Evolutionary conservation across 768 basidiomycete genomes (phyloP), one percentile per base, ranked within the genome.

Genomic region (Suillus discolor): DNA sequence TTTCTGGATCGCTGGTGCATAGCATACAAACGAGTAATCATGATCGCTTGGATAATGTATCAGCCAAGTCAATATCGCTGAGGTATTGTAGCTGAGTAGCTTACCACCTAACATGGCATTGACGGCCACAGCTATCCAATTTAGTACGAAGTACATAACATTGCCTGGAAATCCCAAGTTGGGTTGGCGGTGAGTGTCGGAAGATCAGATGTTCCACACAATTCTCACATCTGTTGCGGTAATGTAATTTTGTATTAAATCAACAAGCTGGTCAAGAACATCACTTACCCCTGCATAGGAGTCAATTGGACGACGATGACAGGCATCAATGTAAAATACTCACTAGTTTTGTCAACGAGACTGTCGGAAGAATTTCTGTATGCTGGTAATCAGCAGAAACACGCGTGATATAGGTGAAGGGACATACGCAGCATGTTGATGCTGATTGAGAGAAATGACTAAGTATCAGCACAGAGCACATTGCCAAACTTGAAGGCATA

Each of bases 341-440:
- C 49, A 51, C 49, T 51, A 23, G 13, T 25, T 7, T 6, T 51
- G 23, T 25, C 12, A 51, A 15, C 6, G 49, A 25, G 49, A 51
- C 13, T 25, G 23, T 51, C 49, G 49, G 49, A 51, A 51, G 23
- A 25, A 6, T 0, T 25, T 51, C 49, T 51, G 49, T 25, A 51
- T 51, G 23, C 23, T 25, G 13, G 15, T 23, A 23, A 15, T 51
- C 23, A 51, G 23, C 13, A 51, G 23, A 23, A 51, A 23, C 6
- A 25, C 23, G 13, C 47, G 11, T 1, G 11, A 6, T 51, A 6
- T 25, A 7, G 6, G 49, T 15, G 3, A 51, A 7, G 49, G 18
- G 23, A 51, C 49, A 51, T 51, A 51, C 49, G 49, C 23, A 51
- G 49, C 49, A 23, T 51, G 49, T 25, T 51, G 49, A 51, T 51